Evolutionary conservation across 2,329 filamentous ascomycete species (phyloP), one percentile per base, ranked within the genome.

Genomic region (Pseudocercospora pini-densiflorae): DNA sequence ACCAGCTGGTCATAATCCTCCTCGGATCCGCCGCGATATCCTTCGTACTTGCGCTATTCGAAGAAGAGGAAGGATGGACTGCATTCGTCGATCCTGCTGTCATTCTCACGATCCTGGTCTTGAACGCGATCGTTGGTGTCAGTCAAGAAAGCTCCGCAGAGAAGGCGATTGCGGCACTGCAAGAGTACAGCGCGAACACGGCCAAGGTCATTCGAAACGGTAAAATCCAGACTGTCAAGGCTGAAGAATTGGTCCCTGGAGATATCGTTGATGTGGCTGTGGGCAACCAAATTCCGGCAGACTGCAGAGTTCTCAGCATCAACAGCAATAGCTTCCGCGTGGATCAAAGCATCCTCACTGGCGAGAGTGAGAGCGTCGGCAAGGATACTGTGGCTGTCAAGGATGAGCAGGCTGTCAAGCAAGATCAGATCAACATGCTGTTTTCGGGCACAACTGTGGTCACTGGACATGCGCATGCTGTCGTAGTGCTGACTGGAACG

Each of bases 371-470:
- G 83, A 98, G 94, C 79, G 94, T 99, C 60, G 87, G 90, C 78
- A 99, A 99, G 82, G 92, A 94, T 74, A 87, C 86, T 59, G 78
- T 78, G 2, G 84, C 86, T 5, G 84, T 98, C 71, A 84, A 87
- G 72, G 95, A 98, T 77, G 83, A 86, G 54, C 90, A 91, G 81
- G 94, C 94, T 53, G 96, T 99, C 72, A 93, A 97, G 82, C 95
- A 99, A 83, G 95, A 99, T 78, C 95, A 98, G 83, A 83, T 91
- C 83, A 99, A 99, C 80, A 97, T 97, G 88, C 86, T 99, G 67
- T 99, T 99, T 82, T 99, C 96, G 1, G 96, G 96, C 75, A 99
- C 96, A 5, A 98, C 95, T 2, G 93, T 99, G 19, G 94, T 97
- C 21, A 97, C 92, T 70, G 95, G 95, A 68, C 92, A 94, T 79